Evolutionary conservation across 2,329 filamentous ascomycete species (phyloP).

Genomic region (Fusarium sp.): DNA sequence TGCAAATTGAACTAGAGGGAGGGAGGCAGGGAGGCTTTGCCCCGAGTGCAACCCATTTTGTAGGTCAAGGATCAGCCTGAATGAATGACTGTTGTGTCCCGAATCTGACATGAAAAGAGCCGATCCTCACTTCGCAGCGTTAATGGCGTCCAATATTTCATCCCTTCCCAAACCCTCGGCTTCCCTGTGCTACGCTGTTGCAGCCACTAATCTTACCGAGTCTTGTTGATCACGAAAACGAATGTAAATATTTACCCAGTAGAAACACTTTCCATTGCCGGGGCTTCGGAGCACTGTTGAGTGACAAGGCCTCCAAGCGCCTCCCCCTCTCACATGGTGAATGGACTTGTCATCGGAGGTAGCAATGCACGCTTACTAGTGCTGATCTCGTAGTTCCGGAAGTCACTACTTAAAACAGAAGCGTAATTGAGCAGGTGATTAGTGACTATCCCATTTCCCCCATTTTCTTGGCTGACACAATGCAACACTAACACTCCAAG

Average conservation of each 20-base stretch:
- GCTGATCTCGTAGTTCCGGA: slow-evolving; percentile 28
- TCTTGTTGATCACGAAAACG: slow-evolving; percentile 19
- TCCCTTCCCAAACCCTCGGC: background rate
- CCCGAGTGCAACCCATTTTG: slow-evolving; percentile 23
- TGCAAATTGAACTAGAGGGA: background rate
- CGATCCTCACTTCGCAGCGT: background rate
- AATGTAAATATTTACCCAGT: background rate
- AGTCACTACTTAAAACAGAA: slow-evolving; percentile 34
- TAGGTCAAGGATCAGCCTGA: slow-evolving; percentile 16
- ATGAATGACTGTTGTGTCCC: slow-evolving; percentile 12
- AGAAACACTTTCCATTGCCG: background rate
- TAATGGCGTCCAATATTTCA: background rate
- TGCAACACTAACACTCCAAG: slow-evolving; percentile 7
- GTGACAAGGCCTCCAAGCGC: background rate
- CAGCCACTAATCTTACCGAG: background rate
- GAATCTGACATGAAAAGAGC: slow-evolving; percentile 22
- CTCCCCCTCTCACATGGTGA: background rate
- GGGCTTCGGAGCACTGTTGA: background rate
- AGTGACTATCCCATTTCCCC: background rate
- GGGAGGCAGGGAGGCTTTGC: background rate
- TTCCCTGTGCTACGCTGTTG: slow-evolving; percentile 8
- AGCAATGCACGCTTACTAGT: slow-evolving; percentile 1
- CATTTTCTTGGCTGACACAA: slow-evolving; percentile 25
- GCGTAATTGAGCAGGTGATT: slow-evolving; percentile 12
- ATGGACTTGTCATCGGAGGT: slow-evolving; percentile 7